These are phyloP conservation scores for Pyrenochaeta sp. DNA, from an alignment of 2,329 filamentous ascomycete species.

Conservation along the genomic window DNA sequence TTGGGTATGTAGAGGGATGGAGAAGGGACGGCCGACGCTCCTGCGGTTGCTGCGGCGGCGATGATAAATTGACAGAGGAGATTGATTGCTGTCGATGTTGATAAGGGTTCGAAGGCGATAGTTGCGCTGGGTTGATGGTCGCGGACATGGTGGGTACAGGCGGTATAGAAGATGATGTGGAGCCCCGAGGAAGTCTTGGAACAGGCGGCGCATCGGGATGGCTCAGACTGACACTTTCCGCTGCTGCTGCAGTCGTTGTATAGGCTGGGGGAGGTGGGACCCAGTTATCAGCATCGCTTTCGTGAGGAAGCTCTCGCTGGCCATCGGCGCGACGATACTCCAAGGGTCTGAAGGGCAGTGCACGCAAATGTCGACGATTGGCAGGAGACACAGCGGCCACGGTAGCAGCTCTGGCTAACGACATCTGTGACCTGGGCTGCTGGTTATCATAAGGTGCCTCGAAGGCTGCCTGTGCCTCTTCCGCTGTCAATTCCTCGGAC, in stretches of 20 bases:
- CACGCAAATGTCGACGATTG: constrained; percentile 71
- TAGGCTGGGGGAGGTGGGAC: constrained; percentile 86
- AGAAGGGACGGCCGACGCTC: constrained; percentile 39
- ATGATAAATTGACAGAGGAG: constrained; percentile 37
- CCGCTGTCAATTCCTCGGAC: constrained; percentile 41
- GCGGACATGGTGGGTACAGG: constrained; percentile 37
- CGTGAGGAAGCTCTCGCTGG: constrained; percentile 77
- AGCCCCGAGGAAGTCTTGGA: constrained; percentile 11
- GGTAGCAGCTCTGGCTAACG: constrained; percentile 54
- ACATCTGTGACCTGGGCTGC: constrained; percentile 51
- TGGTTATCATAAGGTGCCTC: constrained; percentile 53
- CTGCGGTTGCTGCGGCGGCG: constrained; percentile 13
- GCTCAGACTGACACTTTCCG: constrained; percentile 49
- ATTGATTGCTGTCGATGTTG: constrained; percentile 28
- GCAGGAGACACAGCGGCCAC: constrained; percentile 72
- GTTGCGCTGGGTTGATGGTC: constrained; percentile 28
- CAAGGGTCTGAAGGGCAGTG: constrained; percentile 61
- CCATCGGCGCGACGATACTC: constrained; percentile 76
- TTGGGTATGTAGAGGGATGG: constrained; percentile 46
- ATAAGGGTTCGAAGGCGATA: constrained; percentile 27
- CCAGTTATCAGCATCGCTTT: constrained; percentile 90
- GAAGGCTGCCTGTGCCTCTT: constrained; percentile 49
- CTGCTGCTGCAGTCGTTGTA: constrained; percentile 64
- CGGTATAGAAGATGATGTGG: constrained; percentile 23
- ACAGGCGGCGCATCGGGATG: constrained; percentile 44